Base-by-base conservation (phyloP, 371 early-diverging fungal species). In the Syncephalis plumigaleata region DNA sequence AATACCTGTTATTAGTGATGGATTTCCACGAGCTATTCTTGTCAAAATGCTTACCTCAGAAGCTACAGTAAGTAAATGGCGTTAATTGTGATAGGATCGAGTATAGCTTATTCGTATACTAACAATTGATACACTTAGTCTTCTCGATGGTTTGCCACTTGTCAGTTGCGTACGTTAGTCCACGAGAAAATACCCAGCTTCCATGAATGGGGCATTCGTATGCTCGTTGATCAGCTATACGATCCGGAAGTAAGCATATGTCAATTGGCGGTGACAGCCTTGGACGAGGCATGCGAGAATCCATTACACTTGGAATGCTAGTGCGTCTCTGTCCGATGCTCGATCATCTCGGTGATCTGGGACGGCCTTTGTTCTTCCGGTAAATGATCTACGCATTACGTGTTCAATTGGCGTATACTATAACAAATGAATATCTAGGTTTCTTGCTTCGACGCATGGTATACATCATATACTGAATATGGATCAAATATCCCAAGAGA, bases 181-280 rank as follows among this genome's bases (percentile, higher is more conserved):
- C 31, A 31, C 11, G 31, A 31, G 11, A 31, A 31, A 11, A 4
- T 31, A 11, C 31, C 31, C 4, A 31, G 76, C 18, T 83, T 75
- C 42, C 70, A 66, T 43, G 79, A 75, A 40, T 90, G 91, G 91
- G 80, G 73, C 9, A 78, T 82, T 53, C 68, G 71, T 23, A 51
- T 84, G 9, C 51, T 87, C 13, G 75, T 79, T 9, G 81, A 81
- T 0, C 88, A 81, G 70, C 61, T 87, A 0, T 87, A 84, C 54
- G 88, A 87, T 56, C 84, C 86, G 2, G 66, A 77, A 5, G 46
- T 73, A 50, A 82, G 81, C 42, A 80, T 89, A 1, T 69, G 75
- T 48, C 77, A 83, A 45, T 68, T 71, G 55, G 86, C 89, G 2
- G 81, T 82, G 3, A 54, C 55, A 1, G 66, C 79, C 1, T 55